Conservation (phyloP, 2,329 filamentous ascomycete genomes). For the Xylaria sp. region DNA sequence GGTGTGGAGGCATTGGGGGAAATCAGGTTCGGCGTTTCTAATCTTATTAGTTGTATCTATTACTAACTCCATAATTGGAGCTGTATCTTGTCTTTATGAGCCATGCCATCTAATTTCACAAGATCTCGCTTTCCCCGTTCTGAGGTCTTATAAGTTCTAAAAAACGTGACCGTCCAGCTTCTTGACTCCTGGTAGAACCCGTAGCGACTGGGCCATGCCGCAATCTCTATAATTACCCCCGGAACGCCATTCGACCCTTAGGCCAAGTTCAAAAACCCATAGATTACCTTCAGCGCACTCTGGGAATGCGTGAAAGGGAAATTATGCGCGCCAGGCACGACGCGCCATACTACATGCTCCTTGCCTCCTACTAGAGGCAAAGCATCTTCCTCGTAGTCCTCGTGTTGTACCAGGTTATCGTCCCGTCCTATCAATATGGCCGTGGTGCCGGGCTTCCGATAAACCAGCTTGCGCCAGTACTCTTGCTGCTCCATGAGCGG, state of each 20-base stretch:
- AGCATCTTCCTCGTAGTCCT: conserved; percentile 61
- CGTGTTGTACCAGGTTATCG: conserved; percentile 64
- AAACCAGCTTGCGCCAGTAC: conserved; percentile 61
- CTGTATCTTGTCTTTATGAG: conserved; percentile 31
- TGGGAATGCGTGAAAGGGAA: conserved; percentile 69
- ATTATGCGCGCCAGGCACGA: conserved; percentile 68
- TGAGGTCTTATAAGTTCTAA: conserved; percentile 10
- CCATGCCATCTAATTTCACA: conserved; percentile 28
- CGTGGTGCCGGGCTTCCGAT: conserved; percentile 56
- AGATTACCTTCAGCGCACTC: conserved; percentile 59
- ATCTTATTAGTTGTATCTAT: conserved; percentile 12
- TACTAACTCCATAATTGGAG: conserved; percentile 34
- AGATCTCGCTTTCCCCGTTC: conserved; percentile 4
- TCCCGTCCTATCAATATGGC: conserved; percentile 63
- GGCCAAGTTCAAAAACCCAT: conserved; percentile 58
- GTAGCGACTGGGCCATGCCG: background rate
- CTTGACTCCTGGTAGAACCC: background rate
- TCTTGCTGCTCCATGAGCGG: conserved; percentile 65
- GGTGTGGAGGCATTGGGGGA: conserved; percentile 6
- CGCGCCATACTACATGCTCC: conserved; percentile 61
- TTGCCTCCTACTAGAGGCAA: conserved; percentile 63
- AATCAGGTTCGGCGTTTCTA: conserved; percentile 23
- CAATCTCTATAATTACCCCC: background rate
- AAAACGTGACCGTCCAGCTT: background rate
- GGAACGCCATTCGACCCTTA: conserved; percentile 17